Base-by-base conservation (phyloP, 345 rosid species). In the Hirschfeldia incana region DNA sequence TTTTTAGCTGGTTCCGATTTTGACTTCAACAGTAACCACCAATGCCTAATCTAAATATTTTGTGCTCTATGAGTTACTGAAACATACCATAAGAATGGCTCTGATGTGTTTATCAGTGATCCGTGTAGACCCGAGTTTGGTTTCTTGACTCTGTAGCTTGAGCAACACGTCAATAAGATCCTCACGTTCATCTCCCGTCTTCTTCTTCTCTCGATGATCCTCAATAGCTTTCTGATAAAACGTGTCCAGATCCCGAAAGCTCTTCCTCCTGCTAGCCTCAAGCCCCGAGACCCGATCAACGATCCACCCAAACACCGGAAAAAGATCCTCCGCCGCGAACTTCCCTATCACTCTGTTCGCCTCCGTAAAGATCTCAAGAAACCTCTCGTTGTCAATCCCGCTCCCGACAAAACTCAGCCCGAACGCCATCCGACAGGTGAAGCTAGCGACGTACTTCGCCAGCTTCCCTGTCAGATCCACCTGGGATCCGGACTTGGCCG, bases 41-140 rank as follows among this genome's bases (percentile, higher is more conserved):
- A 21, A 21, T 21, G 21, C 21, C 21, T 21, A 21, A 21, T 21
- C 55, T 13, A 49, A 13, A n/a, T 13, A 7, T 5, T 49, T 49
- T 49, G 16, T 55, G 61, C 28, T 55, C 15, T 16, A 55, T 8
- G 60, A 53, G 15, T 49, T 5, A n/a, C 28, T 4, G 17, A 53
- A 53, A 32, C 55, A 27, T 62, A 80, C 83, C 83, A 80, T 80
- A 39, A 80, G 64, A 64, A 80, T 80, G 17, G 83, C 83, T 80
- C 76, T 75, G 73, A 80, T 80, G 30, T 80, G 83, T 39, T 26
- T 75, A 70, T 80, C 83, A 37, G 83, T 80, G 57, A 80, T 80
- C 30, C 37, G 11, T 9, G 67, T 3, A 3, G 83, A 80, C 42
- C 83, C 83, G 0, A 80, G 76, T 42, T 75, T 80, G 13, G 67